These are phyloP conservation scores for Coemansia sp. DNA, from an alignment of 192 early-diverging fungal species.

Conservation along the genomic window DNA sequence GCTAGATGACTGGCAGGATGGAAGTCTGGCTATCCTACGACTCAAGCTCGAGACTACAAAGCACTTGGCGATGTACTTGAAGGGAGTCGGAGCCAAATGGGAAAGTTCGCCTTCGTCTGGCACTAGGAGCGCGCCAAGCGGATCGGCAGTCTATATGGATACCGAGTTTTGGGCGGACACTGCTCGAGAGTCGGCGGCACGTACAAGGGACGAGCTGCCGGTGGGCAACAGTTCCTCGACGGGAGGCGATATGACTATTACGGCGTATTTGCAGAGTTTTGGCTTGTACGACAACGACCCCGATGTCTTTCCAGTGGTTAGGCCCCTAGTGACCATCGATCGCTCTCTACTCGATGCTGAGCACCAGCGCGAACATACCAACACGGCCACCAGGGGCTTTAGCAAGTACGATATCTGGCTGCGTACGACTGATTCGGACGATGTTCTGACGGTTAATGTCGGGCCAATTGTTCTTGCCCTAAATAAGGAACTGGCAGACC, in stretches of 20 bases:
- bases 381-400: constrained; percentile 5
- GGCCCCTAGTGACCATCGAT: constrained; percentile 39
- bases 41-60: constrained; percentile 51
- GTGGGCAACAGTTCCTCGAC: not conserved
- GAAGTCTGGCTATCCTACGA: constrained; percentile 49
- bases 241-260: constrained; percentile 25
- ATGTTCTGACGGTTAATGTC: constrained; percentile 40
- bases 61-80: constrained; percentile 54
- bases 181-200: constrained; percentile 34
- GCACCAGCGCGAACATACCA: not conserved
- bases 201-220: not conserved
- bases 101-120: constrained; percentile 31
- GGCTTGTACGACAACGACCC: constrained; percentile 54
- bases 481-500: constrained; percentile 49
- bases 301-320: constrained; percentile 37
- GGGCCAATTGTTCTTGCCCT: constrained; percentile 38
- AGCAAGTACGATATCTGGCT: constrained; percentile 52
- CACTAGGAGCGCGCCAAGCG: constrained; percentile 27
- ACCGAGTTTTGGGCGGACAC: constrained; percentile 54
- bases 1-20: constrained; percentile 45
- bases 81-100: constrained; percentile 41
- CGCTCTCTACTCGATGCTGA: constrained; percentile 19
- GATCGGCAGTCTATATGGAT: constrained; percentile 30
- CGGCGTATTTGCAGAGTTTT: constrained; percentile 36
- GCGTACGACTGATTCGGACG: constrained; percentile 23